Conservation (phyloP, 352 stramenopile species). For the Pseudoperonospora humuli region DNA sequence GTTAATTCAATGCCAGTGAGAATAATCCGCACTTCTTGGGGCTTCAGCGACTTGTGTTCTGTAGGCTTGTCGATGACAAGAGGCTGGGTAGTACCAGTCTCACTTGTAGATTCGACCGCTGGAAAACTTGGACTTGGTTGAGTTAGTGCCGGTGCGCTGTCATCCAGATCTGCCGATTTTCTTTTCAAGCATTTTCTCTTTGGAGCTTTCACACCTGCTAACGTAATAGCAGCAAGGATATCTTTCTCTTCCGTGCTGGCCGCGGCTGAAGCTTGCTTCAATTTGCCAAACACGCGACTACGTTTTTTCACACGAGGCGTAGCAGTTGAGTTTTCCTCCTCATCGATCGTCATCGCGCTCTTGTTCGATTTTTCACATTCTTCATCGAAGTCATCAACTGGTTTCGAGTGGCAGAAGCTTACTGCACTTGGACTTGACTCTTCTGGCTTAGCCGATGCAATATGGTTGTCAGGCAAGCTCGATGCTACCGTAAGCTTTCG, state of each 20-base stretch:
- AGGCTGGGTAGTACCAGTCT: slow-evolving; percentile 15
- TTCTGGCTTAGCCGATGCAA: not conserved
- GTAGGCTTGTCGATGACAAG: slow-evolving; percentile 8
- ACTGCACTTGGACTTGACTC: slow-evolving; percentile 3
- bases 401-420: slow-evolving; percentile 8
- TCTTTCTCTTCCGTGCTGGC: not conserved
- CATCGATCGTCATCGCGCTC: not conserved
- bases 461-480: not conserved
- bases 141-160: slow-evolving; percentile 13
- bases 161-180: slow-evolving; percentile 26
- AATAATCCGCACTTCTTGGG: slow-evolving; percentile 29
- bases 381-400: slow-evolving; percentile 17
- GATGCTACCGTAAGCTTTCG: slow-evolving; percentile 5
- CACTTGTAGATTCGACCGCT: slow-evolving; percentile 19
- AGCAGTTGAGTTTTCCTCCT: slow-evolving; percentile 4
- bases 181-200: slow-evolving; percentile 32
- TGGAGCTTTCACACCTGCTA: slow-evolving; percentile 24
- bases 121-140: slow-evolving; percentile 12
- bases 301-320: slow-evolving; percentile 8
- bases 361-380: slow-evolving; percentile 11
- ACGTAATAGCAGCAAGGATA: not conserved
- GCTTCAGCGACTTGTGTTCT: slow-evolving; percentile 7
- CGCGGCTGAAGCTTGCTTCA: not conserved
- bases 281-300: slow-evolving; percentile 2
- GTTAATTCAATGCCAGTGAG: slow-evolving; percentile 45